Conservation (phyloP, 306 rosid genomes). For the Fragaria vesca region DNA sequence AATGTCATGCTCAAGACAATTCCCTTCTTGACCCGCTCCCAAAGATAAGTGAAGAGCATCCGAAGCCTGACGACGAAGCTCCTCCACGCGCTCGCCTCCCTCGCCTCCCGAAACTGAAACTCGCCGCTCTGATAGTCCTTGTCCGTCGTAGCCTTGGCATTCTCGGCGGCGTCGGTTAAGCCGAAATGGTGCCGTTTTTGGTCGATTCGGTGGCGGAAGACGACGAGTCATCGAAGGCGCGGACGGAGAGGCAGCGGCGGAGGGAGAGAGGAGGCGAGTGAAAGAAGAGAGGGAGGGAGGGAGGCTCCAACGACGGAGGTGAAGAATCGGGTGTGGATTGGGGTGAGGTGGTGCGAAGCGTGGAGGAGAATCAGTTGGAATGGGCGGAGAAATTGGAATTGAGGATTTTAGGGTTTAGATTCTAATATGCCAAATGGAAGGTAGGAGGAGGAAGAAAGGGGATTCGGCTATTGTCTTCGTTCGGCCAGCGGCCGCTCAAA, state of each 20-base stretch:
- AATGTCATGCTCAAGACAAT: slow-evolving; percentile 69
- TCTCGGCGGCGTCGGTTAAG: slow-evolving; percentile 13
- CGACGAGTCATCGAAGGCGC: slow-evolving; percentile 50
- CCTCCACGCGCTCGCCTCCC: slow-evolving; percentile 53
- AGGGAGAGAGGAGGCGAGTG: slow-evolving; percentile 21
- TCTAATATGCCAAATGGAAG: no score
- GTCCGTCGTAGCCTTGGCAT: slow-evolving; percentile 17
- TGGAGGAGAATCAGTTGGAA: slow-evolving; percentile 43
- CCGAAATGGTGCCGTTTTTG: slow-evolving; percentile 1
- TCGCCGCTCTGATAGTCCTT: slow-evolving; percentile 66
- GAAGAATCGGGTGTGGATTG: slow-evolving; percentile 7
- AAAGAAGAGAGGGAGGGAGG: slow-evolving; percentile 27
- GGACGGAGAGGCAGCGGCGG: slow-evolving; percentile 31
- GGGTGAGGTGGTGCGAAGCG: slow-evolving; percentile 37
- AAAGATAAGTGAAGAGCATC: slow-evolving; percentile 72
- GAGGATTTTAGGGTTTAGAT: no score
- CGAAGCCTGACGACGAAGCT: slow-evolving; percentile 58
- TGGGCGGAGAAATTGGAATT: no score
- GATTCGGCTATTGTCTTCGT: no score
- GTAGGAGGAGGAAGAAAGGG: no score
- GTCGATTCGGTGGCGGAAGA: slow-evolving; percentile 9
- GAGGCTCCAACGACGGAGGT: slow-evolving; percentile 22
- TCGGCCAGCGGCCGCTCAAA: no score
- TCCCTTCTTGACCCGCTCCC: slow-evolving; percentile 79
- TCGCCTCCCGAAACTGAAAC: slow-evolving; percentile 35